Percentiles rank a stretch among this genome's conserved stretches.
phyloP scores from a whole-genome alignment of 139 green algal species.

The Chlamydomonas asymmetrica region DNA sequence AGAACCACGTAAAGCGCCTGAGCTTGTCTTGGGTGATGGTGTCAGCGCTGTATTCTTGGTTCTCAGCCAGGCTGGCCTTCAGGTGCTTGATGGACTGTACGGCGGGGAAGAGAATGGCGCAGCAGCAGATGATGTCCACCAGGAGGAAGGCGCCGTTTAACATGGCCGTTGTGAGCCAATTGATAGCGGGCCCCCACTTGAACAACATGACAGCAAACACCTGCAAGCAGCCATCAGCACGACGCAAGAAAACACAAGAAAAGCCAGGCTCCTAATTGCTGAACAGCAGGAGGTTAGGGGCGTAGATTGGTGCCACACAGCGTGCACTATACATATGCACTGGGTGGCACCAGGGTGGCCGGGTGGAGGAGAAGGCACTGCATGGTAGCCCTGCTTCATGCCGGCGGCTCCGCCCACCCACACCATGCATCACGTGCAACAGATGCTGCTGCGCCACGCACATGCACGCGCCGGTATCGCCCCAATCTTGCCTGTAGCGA shows the following conservation, averaged over 20 bases:
- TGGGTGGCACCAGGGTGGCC: neutral
- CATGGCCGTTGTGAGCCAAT: slow-evolving; percentile 69
- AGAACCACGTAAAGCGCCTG: slow-evolving; percentile 92
- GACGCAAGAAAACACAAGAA: too few species aligned
- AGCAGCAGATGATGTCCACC: slow-evolving; percentile 97
- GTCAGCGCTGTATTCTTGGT: slow-evolving; percentile 59
- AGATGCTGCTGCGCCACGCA: too few species aligned
- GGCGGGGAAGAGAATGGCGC: slow-evolving; percentile 95
- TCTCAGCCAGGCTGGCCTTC: slow-evolving; percentile 69
- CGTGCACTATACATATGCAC: too few species aligned
- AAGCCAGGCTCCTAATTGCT: too few species aligned
- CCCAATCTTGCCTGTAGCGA: slow-evolving; percentile 84
- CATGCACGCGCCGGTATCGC: too few species aligned
- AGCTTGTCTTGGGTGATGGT: slow-evolving; percentile 82
- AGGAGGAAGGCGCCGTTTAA: slow-evolving; percentile 92
- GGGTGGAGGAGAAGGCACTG: neutral
- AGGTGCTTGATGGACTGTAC: slow-evolving; percentile 95
- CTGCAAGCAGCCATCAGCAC: slow-evolving; percentile 51
- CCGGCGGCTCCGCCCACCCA: too few species aligned
- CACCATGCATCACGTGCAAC: too few species aligned
- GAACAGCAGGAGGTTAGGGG: too few species aligned
- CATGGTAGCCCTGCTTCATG: too few species aligned
- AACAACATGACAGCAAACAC: slow-evolving; percentile 91
- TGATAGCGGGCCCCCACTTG: slow-evolving; percentile 84
- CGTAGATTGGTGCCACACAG: too few species aligned